Evolutionary conservation across 202 grass and related monocot species (phyloP).

Genomic region (Carex arenaria): DNA sequence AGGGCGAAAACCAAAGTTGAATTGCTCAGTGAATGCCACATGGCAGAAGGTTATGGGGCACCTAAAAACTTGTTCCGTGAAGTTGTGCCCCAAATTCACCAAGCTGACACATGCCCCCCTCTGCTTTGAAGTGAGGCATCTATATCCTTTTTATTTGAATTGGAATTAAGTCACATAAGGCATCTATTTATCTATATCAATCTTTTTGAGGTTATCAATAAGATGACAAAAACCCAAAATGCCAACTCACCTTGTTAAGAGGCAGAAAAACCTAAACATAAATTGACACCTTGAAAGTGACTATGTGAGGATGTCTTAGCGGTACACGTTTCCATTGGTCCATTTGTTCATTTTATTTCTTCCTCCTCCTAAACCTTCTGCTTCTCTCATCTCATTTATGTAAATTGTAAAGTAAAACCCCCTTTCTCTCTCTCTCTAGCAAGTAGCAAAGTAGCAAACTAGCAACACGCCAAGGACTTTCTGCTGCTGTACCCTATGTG

Average conservation of each 20-base stretch:
- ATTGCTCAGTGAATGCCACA: not conserved
- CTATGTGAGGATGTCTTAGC: not conserved
- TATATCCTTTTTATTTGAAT: too few relatives aligned
- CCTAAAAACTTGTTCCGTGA: conserved; percentile 17
- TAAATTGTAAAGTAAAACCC: too few relatives aligned
- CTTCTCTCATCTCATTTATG: too few relatives aligned
- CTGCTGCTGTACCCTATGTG: not conserved
- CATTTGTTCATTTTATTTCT: not conserved
- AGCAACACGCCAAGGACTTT: not conserved
- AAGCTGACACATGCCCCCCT: conserved; percentile 21
- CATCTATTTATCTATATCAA: not conserved
- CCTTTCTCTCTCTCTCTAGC: too few relatives aligned
- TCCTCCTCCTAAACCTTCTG: too few relatives aligned
- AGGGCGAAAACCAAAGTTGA: not conserved
- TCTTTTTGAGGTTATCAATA: conserved; percentile 1
- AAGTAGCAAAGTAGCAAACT: too few relatives aligned
- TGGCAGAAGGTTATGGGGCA: not conserved
- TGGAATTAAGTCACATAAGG: too few relatives aligned
- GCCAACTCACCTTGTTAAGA: conserved; percentile 12
- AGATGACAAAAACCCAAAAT: conserved; percentile 4
- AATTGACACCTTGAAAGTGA: conserved; percentile 27
- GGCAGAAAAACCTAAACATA: conserved; percentile 11
- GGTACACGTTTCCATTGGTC: conserved; percentile 15
- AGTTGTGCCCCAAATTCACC: not conserved
- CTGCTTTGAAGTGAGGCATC: not conserved